Evolutionary conservation across 2,329 filamentous ascomycete genomes (phyloP).

Genomic region (Fusarium bulbicola): DNA sequence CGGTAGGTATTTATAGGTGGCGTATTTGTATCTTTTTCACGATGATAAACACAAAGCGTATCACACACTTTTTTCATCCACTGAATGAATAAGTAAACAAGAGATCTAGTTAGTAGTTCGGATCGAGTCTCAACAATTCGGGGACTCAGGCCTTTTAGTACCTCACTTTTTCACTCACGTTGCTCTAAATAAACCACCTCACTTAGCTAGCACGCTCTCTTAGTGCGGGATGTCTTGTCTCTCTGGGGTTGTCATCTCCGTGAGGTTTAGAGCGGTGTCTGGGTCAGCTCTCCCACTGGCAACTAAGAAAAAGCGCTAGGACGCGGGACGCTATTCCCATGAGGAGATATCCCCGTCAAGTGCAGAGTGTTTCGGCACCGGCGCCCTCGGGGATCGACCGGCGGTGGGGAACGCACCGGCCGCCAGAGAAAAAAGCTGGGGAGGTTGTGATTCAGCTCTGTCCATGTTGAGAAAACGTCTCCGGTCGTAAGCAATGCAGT

Average conservation of each 20-base stretch:
- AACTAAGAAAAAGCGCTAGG: conserved; percentile 2
- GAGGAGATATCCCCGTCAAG: conserved; percentile 38
- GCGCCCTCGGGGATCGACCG: conserved; percentile 32
- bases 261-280: conserved; percentile 7
- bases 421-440: background rate
- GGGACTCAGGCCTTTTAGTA: background rate
- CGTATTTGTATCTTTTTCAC: background rate
- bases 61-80: background rate
- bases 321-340: conserved; percentile 38
- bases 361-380: conserved; percentile 18
- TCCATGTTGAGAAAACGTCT: conserved; percentile 11
- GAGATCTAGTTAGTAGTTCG: background rate
- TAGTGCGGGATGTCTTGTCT: conserved; percentile 21
- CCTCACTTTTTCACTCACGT: background rate
- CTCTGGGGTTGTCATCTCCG: conserved; percentile 30
- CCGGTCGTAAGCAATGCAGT: background rate
- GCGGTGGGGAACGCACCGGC: conserved; percentile 4
- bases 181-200: background rate
- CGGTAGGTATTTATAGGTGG: background rate
- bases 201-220: background rate
- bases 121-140: background rate
- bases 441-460: conserved; percentile 10
- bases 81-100: background rate
- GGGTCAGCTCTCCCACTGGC: background rate
- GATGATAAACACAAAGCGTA: background rate